Conservation (phyloP, 495 filamentous ascomycete species). For the Cudoniella acicularis region DNA sequence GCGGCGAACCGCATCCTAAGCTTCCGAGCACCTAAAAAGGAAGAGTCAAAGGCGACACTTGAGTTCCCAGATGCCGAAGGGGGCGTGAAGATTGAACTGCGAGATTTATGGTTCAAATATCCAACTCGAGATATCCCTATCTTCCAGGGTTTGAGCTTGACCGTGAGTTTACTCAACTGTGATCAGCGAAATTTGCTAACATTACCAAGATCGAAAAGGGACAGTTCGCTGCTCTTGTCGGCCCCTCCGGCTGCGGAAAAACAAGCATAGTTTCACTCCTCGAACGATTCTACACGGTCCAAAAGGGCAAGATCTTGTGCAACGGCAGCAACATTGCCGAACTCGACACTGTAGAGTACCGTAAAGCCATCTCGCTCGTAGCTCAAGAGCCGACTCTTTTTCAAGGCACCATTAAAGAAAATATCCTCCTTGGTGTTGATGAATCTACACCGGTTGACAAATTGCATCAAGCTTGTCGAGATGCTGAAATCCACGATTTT, state of each 20-base stretch:
- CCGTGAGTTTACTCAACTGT: slow-evolving; percentile 7
- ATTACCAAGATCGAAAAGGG: slow-evolving; percentile 62
- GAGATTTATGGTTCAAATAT: slow-evolving; percentile 57
- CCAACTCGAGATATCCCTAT: slow-evolving; percentile 47
- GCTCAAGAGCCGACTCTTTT: slow-evolving; percentile 54
- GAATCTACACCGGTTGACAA: slow-evolving; percentile 43
- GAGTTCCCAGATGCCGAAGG: slow-evolving; percentile 37
- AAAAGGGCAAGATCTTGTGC: slow-evolving; percentile 47
- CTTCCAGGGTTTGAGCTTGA: slow-evolving; percentile 49
- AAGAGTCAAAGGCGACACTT: neutral
- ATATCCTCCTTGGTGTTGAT: slow-evolving; percentile 50
- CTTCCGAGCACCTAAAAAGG: neutral
- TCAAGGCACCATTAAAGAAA: slow-evolving; percentile 55
- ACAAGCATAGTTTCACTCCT: slow-evolving; percentile 62
- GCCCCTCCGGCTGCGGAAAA: slow-evolving; percentile 70
- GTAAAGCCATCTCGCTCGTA: slow-evolving; percentile 54
- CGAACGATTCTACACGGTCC: slow-evolving; percentile 58
- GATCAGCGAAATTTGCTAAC: no score
- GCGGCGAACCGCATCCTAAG: slow-evolving; percentile 51
- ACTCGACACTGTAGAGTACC: slow-evolving; percentile 45
- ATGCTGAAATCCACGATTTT: slow-evolving; percentile 62
- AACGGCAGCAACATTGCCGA: slow-evolving; percentile 46
- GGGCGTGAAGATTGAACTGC: slow-evolving; percentile 52
- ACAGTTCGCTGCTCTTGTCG: slow-evolving; percentile 66
- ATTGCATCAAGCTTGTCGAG: slow-evolving; percentile 51